A percentile compares a stretch with the other conserved stretches of the same genome.
These are phyloP conservation scores for Zea mays DNA, from an alignment of 176 grass and related monocot genomes.

Conservation along the genomic window DNA sequence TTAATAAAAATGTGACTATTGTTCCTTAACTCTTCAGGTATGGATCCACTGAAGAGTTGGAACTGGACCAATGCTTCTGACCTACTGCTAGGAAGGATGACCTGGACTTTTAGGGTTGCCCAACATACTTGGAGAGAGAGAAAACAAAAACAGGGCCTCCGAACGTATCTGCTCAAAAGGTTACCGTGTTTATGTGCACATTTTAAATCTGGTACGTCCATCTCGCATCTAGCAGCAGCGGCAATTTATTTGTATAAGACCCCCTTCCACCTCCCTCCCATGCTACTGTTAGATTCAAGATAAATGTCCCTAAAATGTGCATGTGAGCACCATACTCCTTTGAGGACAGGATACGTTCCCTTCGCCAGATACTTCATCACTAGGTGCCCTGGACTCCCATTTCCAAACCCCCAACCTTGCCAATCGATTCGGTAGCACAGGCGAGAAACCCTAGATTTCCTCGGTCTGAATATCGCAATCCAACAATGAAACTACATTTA, in stretches of 20 bases:
- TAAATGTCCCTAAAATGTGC: too few species aligned
- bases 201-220: too few species aligned
- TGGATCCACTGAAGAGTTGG: background rate
- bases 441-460: background rate
- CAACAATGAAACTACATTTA: background rate
- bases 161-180: too few species aligned
- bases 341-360: too few species aligned
- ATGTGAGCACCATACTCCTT: too few species aligned
- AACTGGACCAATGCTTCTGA: background rate
- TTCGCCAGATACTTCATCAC: background rate
- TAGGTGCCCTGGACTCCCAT: background rate
- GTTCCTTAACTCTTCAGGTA: background rate
- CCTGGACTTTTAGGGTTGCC: background rate
- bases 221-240: too few species aligned
- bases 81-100: background rate
- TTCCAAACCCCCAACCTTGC: background rate
- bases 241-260: too few species aligned
- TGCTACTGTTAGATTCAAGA: too few species aligned
- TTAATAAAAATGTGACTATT: background rate
- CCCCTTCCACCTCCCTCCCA: too few species aligned
- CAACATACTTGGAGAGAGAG: background rate
- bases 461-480: background rate
- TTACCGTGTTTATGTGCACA: too few species aligned
- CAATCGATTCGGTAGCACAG: background rate
- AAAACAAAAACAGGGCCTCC: background rate